A percentile compares a stretch with the other conserved stretches of the same genome.
Evolutionary conservation across 495 filamentous ascomycete species (phyloP).

Genomic region (Tuber melanosporum): DNA sequence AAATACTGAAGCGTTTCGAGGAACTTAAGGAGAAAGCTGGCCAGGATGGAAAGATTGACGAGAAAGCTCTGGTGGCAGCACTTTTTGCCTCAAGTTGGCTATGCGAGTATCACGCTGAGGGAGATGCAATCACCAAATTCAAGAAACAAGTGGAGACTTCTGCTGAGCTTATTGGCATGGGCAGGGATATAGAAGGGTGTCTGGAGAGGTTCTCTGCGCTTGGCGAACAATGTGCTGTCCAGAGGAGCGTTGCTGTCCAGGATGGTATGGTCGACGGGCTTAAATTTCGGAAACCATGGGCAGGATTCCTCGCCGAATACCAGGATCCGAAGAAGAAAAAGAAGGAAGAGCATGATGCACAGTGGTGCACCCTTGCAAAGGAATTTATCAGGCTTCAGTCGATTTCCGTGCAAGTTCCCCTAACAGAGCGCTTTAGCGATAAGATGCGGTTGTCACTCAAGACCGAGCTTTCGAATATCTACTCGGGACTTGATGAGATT

Average conservation of each 20-base stretch:
- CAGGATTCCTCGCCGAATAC: constrained; percentile 8
- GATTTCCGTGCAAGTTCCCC: constrained; percentile 20
- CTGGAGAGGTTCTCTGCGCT: constrained; percentile 3
- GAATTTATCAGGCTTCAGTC: constrained; percentile 21
- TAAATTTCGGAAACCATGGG: constrained; percentile 28
- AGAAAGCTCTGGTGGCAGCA: constrained; percentile 11
- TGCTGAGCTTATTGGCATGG: constrained; percentile 15
- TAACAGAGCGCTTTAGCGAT: constrained; percentile 11
- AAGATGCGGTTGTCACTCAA: constrained; percentile 10
- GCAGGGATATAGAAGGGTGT: constrained; percentile 2
- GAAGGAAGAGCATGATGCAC: not conserved
- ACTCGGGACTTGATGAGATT: constrained; percentile 7
- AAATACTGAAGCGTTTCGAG: constrained; percentile 16
- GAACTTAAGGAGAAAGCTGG: constrained; percentile 7
- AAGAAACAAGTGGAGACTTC: constrained; percentile 16
- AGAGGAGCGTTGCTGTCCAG: constrained; percentile 14
- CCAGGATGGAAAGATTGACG: not conserved
- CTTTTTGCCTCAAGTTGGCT: constrained; percentile 27
- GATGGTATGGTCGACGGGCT: constrained; percentile 28
- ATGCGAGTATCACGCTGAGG: constrained; percentile 26
- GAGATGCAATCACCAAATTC: constrained; percentile 8
- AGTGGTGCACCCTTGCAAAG: constrained; percentile 11
- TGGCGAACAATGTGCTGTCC: constrained; percentile 16
- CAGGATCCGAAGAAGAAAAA: constrained; percentile 7
- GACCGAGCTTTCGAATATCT: constrained; percentile 20